Base-by-base conservation (phyloP, 2,329 filamentous ascomycete species). In the Penicillium expansum region DNA sequence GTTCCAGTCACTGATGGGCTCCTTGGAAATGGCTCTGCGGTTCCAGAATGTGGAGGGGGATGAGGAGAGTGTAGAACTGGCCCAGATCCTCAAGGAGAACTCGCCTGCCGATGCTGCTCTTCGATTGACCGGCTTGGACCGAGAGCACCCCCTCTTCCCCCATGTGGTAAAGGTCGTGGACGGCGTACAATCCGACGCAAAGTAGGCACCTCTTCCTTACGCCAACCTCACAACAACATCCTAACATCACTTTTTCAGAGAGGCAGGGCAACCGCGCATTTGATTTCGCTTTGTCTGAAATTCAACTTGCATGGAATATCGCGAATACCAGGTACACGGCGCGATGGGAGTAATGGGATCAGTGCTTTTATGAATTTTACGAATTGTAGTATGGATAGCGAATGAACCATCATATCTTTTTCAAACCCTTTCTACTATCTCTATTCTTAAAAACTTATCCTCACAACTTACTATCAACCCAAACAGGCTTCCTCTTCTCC, bases 21-120 rank as follows among this genome's bases (percentile, higher is more conserved):
- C 91, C 20, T 85, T 94, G 44, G 93, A 97, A 81, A 91, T 93
- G 86, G 88, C 91, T 7, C 88, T 99, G 74, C 90, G 89, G 62
- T 99, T 97, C 87, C 92, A 97, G 80, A 91, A 96, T 68, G 89
- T 97, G 55, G 85, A 92, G 67, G 92, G 87, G 13, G 94, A 99
- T 62, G 90, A 95, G 0, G 94, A 97, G 83, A 95, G 90, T 62
- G 81, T 79, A 64, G 87, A 96, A 77, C 83, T 99, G 11, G 90
- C 91, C 69, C 86, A 90, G 80, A 91, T 95, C 71, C 88, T 99
- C 79, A 86, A 89, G 59, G 82, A 87, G 61, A 83, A 88, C 70
- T 80, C 81, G 2, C 80, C 93, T 14, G 86, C 90, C 66, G 87
- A 89, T 1, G 89, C 93, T 9, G 90, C 93, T 44, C 79, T 81